Base-by-base conservation (phyloP, 768 basidiomycete genomes). In the Tricholoma bakamatsutake region DNA sequence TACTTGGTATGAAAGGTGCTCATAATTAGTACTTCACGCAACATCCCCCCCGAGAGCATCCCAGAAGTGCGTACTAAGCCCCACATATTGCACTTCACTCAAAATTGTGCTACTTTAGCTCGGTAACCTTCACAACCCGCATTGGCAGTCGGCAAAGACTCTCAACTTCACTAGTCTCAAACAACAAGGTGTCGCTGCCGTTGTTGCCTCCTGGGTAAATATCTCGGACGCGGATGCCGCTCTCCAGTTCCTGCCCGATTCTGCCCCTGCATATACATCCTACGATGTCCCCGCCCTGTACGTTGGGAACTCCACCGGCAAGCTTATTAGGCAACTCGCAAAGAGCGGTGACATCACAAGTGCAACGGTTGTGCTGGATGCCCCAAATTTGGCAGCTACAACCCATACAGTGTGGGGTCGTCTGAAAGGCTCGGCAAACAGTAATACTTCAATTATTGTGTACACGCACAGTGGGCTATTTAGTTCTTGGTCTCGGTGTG, bases 321-420 rank as follows among this genome's bases (percentile, higher is more conserved):
- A 65, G 40, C 52, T 62, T 6, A 66, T 70, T 27, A 61, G 69
- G 24, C n/a, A 55, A 13, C 55, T 70, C 31, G 52, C 67, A 5
- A 30, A 48, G 28, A 47, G 45, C 7, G 62, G 56, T 10, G 45
- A 62, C 45, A 63, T 68, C 17, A 55, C 56, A 8, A 62, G 40
- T 13, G 69, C 69, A 11, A 68, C 69, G 10, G 60, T 70, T 10
- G 67, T 70, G 5, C 56, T 70, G 34, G 67, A 70, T 55, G 69
- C 69, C 5, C 69, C 69, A 2, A 67, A 62, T 49, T 49, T 54
- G 21, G 53, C 55, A 40, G 64, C 66, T 0, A 43, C 59, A 0
- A 63, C 60, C 11, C 46, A 55, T 11, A 68, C 68, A 2, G 61
- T 70, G 1, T 60, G 66, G 35, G 66, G 67, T 5, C 64, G 64